Evolutionary conservation across 2,329 filamentous ascomycete genomes (phyloP), one percentile per base, ranked within the genome.

Genomic region (Polytolypa hystricis): DNA sequence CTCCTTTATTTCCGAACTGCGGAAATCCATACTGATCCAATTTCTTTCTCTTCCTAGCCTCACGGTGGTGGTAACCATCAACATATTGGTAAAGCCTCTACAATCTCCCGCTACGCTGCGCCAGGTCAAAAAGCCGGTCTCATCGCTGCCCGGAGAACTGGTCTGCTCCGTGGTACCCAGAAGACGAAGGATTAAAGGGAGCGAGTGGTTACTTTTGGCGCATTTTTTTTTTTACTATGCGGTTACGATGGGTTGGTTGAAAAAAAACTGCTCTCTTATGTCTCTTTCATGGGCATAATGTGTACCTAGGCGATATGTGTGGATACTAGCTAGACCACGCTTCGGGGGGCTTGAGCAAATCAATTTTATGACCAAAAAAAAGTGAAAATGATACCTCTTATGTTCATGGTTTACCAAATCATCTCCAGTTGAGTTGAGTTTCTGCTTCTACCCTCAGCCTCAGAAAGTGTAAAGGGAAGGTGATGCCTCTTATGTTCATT

Each of bases 71-170:
- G 91, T 94, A 96, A 98, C 81, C 91, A 98, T 72, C 91, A 98
- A 78, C 91, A 98, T 73, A 95, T 95, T 64, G 87, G 91, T 83
- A 96, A 98, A 76, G 91, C 91, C 60, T 98, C 91, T 54, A 98
- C 91, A 67, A 98, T 98, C 73, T 94, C 85, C 58, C 81, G 91
- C 69, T 94, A 93, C 74, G 91, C 91, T 61, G 82, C 81, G 67
- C 81, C 86, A 71, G 91, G 91, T 83, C 91, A 98, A 76, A 98
- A 98, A 80, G 91, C 91, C 61, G 91, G 91, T 95, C 89, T 98
- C 66, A 98, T 98, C 74, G 91, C 91, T 70, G 91, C 91, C 71
- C 79, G 91, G 71, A 84, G 93, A 79, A 98, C 91, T 69, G 91
- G 91, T 95, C 80, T 98, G 72, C 79, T 98, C 66, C 89, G 91